Conservation (phyloP, 2,329 filamentous ascomycete species). For the Ophiocordyceps polyrhachis-furcata region DNA sequence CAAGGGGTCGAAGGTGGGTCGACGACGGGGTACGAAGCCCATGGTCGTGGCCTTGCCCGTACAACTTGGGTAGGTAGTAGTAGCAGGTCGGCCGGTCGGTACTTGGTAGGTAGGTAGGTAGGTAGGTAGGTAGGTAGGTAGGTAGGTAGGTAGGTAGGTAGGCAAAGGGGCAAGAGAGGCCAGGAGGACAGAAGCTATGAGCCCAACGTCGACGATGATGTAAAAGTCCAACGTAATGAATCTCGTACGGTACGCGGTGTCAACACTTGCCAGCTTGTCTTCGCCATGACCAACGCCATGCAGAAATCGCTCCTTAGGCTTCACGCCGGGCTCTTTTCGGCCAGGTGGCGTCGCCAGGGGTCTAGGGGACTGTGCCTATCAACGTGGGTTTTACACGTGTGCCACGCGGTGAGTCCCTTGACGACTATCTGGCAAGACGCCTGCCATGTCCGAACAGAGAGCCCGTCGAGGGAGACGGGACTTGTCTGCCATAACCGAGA, state of each 20-base stretch:
- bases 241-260: background rate
- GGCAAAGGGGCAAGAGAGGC: background rate
- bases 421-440: background rate
- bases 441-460: background rate
- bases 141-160: background rate
- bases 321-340: background rate
- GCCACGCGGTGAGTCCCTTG: background rate
- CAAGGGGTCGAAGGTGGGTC: background rate
- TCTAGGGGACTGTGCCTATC: background rate
- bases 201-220: background rate
- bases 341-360: background rate
- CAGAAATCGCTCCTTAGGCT: background rate
- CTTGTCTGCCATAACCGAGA: background rate
- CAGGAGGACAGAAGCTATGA: background rate
- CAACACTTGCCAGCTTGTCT: background rate
- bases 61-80: too few species aligned
- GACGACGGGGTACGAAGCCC: background rate
- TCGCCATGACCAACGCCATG: background rate
- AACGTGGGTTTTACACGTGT: constrained; percentile 1
- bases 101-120: background rate
- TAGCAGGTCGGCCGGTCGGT: background rate
- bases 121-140: background rate
- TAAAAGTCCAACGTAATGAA: background rate
- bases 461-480: background rate
- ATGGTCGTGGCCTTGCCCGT: too few species aligned